Base-by-base conservation (phyloP, 2,329 filamentous ascomycete genomes). In the Fusarium coffeatum region DNA sequence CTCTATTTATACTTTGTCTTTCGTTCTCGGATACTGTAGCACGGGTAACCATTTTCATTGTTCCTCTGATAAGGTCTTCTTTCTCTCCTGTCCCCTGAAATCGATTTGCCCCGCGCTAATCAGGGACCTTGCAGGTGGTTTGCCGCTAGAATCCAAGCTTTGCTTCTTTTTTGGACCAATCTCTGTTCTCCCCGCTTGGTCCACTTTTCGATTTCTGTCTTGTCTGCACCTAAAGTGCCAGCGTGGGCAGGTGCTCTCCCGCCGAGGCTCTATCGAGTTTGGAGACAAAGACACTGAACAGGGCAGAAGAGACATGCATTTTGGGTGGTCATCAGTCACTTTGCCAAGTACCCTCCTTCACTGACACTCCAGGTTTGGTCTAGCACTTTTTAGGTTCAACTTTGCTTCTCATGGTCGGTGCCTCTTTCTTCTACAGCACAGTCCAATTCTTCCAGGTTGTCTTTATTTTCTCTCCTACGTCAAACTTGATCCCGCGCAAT, bases 71-170 rank as follows among this genome's bases (percentile, higher is more conserved):
- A 27, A 28, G 23, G 23, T 50, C 32, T n/a, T 42, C 30, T 22
- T 67, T 34, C n/a, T 32, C n/a, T 30, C 22, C 4, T 34, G 10
- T 30, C 37, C 41, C 32, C 51, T 28, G 23, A 45, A 43, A 23
- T 46, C 42, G 53, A 37, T 20, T 54, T 56, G 47, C 68, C 68
- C 68, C 60, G 68, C 68, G 68, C 68, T 71, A 72, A 68, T 69
- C 50, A 63, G 40, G 68, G 68, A 56, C 59, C 68, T 69, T 71
- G 68, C 68, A 71, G 68, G 55, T 54, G 25, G 46, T 45, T 47
- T 72, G 56, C 55, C 68, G 46, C 68, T 66, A 71, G 64, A 72
- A 66, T 50, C 27, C 48, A 55, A 54, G 50, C 50, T 45, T 54
- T 28, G 34, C 51, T 57, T 55, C 40, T 59, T 6, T 23, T 42